Conservation (phyloP, 2,329 filamentous ascomycete species). For the Cordyceps cicadae region DNA sequence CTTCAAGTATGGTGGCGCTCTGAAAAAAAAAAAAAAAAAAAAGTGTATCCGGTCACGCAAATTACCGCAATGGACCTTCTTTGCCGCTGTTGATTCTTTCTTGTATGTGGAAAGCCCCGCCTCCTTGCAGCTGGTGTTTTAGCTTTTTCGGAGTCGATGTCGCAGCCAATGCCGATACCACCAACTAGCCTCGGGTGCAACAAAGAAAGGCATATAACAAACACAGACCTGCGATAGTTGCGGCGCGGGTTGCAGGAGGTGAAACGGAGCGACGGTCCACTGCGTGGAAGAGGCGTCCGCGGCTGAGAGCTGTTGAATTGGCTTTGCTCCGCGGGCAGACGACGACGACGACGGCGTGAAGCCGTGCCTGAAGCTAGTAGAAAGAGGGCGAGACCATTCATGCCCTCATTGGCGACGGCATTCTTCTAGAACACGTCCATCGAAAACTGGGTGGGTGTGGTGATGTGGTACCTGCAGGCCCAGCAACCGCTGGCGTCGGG, state of each 20-base stretch:
- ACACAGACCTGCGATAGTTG: not conserved
- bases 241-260: not conserved
- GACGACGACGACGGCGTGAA: not conserved
- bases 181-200: not conserved
- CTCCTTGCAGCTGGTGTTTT: not conserved
- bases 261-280: not conserved
- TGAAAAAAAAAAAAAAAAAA: too few relatives aligned
- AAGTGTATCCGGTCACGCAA: not conserved
- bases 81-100: not conserved
- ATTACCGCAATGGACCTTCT: not conserved
- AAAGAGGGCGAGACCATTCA: not conserved
- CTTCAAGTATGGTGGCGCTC: not conserved
- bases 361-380: not conserved
- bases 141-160: not conserved
- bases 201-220: not conserved
- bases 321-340: not conserved
- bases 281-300: not conserved
- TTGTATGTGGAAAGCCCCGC: not conserved
- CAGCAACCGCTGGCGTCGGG: not conserved
- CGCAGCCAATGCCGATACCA: not conserved
- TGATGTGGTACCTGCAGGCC: conserved; percentile 9
- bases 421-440: conserved; percentile 4
- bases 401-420: not conserved
- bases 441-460: not conserved
- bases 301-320: not conserved